These are phyloP conservation scores for Alternaria triticimaculans DNA, from an alignment of 2,329 filamentous ascomycete genomes.

Conservation along the genomic window DNA sequence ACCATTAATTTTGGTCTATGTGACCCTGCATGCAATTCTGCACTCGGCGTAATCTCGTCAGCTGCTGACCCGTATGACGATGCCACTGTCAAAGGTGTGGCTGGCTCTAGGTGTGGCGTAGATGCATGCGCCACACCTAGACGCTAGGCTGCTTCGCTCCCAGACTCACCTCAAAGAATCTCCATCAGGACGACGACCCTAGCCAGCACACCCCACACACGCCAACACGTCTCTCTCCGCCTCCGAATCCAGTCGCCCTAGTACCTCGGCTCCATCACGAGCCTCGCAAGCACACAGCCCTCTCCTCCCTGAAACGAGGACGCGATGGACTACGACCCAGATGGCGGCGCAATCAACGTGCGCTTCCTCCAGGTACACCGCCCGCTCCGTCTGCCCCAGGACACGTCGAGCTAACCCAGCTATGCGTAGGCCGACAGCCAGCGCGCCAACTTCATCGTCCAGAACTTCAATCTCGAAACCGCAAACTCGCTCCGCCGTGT, in stretches of 20 bases:
- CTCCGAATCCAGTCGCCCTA: constrained; percentile 24
- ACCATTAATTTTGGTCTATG: background rate
- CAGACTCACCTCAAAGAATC: constrained; percentile 31
- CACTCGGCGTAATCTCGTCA: background rate
- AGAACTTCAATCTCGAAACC: constrained; percentile 86
- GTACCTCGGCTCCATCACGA: constrained; percentile 16
- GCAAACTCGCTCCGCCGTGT: constrained; percentile 91
- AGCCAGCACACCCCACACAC: constrained; percentile 23
- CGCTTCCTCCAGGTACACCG: constrained; percentile 47
- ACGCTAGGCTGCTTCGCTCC: constrained; percentile 13
- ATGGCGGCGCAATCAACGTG: constrained; percentile 51
- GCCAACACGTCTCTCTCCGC: constrained; percentile 26
- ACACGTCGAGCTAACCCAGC: constrained; percentile 27
- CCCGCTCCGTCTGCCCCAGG: constrained; percentile 22
- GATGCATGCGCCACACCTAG: background rate
- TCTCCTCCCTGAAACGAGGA: constrained; percentile 12
- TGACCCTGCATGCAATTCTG: background rate
- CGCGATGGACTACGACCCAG: constrained; percentile 60
- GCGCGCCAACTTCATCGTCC: constrained; percentile 90
- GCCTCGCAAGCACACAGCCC: constrained; percentile 14
- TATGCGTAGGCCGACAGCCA: constrained; percentile 71
- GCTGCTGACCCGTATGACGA: background rate
- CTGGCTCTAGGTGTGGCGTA: constrained; percentile 16
- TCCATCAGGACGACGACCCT: constrained; percentile 13
- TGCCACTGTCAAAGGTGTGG: background rate